phyloP scores from a whole-genome alignment of 257 asterid genomes.

The Nicotiana undulata region DNA sequence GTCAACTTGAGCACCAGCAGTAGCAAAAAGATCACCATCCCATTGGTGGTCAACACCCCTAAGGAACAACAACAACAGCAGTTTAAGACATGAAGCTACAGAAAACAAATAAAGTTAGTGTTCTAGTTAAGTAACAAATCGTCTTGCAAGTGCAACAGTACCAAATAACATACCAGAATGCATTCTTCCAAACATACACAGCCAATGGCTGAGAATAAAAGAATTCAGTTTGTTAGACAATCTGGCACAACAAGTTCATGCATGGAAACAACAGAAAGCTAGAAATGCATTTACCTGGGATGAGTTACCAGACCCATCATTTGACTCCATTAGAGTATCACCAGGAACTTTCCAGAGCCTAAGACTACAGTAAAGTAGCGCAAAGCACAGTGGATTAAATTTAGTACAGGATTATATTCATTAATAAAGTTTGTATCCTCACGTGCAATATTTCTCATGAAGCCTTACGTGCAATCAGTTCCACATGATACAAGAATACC shows the following conservation, averaged over 20 bases:
- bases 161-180: conserved; percentile 53
- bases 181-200: conserved; percentile 66
- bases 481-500: conserved; percentile 85
- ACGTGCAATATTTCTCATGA: neutral
- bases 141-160: neutral
- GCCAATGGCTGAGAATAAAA: conserved; percentile 49
- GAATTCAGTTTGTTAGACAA: neutral
- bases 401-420: conserved; percentile 1
- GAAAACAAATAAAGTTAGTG: neutral
- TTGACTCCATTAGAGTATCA: conserved; percentile 40
- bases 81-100: neutral
- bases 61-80: conserved; percentile 10
- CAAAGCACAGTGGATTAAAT: neutral
- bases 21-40: conserved; percentile 87
- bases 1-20: conserved; percentile 94
- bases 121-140: neutral
- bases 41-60: conserved; percentile 97
- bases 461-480: conserved; percentile 80
- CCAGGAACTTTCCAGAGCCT: conserved; percentile 81
- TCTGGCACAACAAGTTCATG: neutral
- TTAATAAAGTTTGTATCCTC: neutral
- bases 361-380: conserved; percentile 44
- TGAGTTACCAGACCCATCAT: conserved; percentile 27
- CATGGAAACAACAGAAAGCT: neutral
- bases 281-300: conserved; percentile 28